Percentiles rank a stretch among this genome's conserved stretches.
Evolutionary conservation across 371 early-diverging fungal species (phyloP).

Genomic region (Mucor piriformis): DNA sequence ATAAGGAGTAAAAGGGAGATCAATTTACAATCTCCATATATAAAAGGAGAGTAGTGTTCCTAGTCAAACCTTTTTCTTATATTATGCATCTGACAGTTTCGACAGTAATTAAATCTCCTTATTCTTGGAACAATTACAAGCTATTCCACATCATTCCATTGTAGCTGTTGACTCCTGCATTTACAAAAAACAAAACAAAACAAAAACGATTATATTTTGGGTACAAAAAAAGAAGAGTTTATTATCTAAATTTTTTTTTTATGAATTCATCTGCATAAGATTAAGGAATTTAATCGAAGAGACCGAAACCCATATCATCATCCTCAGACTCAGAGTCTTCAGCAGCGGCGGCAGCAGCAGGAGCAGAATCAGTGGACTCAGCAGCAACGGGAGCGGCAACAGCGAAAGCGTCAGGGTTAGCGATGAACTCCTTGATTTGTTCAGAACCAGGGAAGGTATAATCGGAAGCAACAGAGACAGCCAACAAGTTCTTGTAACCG

Average conservation of each 20-base stretch:
- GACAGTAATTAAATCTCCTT: no score
- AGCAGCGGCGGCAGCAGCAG: slow-evolving; percentile 57
- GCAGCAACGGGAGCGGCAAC: slow-evolving; percentile 66
- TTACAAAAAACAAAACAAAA: neutral
- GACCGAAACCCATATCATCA: slow-evolving; percentile 65
- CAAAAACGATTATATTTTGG: neutral
- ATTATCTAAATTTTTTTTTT: neutral
- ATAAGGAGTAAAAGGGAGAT: neutral
- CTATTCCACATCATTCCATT: no score
- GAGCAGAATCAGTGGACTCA: slow-evolving; percentile 55
- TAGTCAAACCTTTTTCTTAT: no score
- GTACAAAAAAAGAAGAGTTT: neutral
- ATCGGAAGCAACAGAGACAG: slow-evolving; percentile 90
- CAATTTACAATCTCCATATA: neutral
- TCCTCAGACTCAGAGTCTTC: slow-evolving; percentile 87
- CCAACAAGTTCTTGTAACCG: slow-evolving; percentile 95
- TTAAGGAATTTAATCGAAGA: slow-evolving; percentile 74
- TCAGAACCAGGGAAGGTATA: slow-evolving; percentile 94
- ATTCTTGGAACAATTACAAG: no score
- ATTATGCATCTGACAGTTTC: neutral
- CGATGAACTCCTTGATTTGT: slow-evolving; percentile 90
- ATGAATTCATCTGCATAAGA: neutral
- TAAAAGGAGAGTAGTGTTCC: neutral
- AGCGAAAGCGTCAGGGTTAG: slow-evolving; percentile 87
- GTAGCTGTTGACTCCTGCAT: no score